Evolutionary conservation across 2,329 filamentous ascomycete species (phyloP).

Genomic region (Fusarium penzigii): DNA sequence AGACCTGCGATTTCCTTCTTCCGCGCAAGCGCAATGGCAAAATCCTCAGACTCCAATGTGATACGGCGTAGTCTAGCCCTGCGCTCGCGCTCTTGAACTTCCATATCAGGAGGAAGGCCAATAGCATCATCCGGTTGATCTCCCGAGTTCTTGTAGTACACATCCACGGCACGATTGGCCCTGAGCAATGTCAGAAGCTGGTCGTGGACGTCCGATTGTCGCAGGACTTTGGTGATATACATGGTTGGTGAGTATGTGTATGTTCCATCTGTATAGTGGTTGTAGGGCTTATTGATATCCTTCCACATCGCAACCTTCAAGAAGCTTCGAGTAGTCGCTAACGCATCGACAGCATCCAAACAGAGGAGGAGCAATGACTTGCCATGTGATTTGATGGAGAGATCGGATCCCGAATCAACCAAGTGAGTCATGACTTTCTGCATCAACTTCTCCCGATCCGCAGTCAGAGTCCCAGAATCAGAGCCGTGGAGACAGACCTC

Average conservation of each 20-base stretch:
- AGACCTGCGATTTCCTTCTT: slow-evolving; percentile 53
- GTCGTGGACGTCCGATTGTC: slow-evolving; percentile 39
- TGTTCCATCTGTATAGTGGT: slow-evolving; percentile 52
- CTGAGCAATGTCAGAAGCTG: slow-evolving; percentile 50
- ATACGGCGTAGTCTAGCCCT: slow-evolving; percentile 48
- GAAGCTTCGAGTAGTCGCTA: slow-evolving; percentile 57
- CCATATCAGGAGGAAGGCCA: slow-evolving; percentile 53
- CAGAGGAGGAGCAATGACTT: slow-evolving; percentile 63
- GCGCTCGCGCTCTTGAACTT: slow-evolving; percentile 51
- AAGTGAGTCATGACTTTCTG: slow-evolving; percentile 59
- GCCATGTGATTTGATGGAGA: slow-evolving; percentile 54
- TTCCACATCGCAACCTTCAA: slow-evolving; percentile 67
- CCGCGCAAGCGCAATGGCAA: slow-evolving; percentile 48
- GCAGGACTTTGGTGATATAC: slow-evolving; percentile 55
- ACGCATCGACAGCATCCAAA: slow-evolving; percentile 56
- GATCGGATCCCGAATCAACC: slow-evolving; percentile 57
- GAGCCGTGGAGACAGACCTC: slow-evolving; percentile 63
- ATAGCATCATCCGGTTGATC: slow-evolving; percentile 55
- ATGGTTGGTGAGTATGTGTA: slow-evolving; percentile 66
- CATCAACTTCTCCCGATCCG: slow-evolving; percentile 53
- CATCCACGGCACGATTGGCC: slow-evolving; percentile 53
- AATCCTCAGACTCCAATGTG: slow-evolving; percentile 50
- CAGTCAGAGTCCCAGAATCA: slow-evolving; percentile 44
- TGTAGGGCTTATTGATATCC: slow-evolving; percentile 60
- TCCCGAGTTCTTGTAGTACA: slow-evolving; percentile 55